Base-by-base conservation (phyloP, 768 basidiomycete species). In the Leccinum aurantiacum region DNA sequence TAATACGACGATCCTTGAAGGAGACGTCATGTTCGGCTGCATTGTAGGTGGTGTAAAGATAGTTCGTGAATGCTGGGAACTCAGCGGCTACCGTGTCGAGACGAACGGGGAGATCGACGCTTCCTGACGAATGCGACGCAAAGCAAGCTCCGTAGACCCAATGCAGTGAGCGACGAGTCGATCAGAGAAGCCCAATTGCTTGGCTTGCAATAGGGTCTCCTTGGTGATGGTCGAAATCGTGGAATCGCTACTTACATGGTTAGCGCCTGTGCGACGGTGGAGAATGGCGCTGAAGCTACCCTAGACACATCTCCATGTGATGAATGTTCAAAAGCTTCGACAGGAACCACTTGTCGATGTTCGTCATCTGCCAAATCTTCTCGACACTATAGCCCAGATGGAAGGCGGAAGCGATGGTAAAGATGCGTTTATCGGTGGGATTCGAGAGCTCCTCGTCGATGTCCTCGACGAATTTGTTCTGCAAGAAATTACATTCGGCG, bases 301-400 rank as follows among this genome's bases (percentile, higher is more conserved):
- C 82, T 48, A 98, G 78, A 46, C 71, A 76, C 61, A 86, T 78
- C 74, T 97, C 95, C 81, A 95, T 90, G 66, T 84, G 82, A 72
- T 84, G 87, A 62, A 98, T 90, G 66, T 91, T 81, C 70, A 90
- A 80, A 37, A 99, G 84, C 75, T 89, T 91, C 58, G 85, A 92
- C 71, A 99, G 76, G 83, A 99, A 99, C 96, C 96, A 99, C 74
- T 90, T 94, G 79, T 98, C 96, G 66, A 99, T 98, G 74, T 90
- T 96, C 55, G 95, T 95, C 90, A 98, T 93, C 72, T 95, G 87
- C 88, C 94, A 95, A 68, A 99, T 86, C 77, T 95, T 95, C 63
- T 99, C 93, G 60, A 99, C 90, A 55, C 88, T 89, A 71, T 98
- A 96, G 13, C 95, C 96, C 47, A 85, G 83, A 75, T 94, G 86